Percentiles rank a stretch among this genome's conserved stretches.
Conservation (phyloP, 176 grass and related monocot genomes). For the Themeda triandra region DNA sequence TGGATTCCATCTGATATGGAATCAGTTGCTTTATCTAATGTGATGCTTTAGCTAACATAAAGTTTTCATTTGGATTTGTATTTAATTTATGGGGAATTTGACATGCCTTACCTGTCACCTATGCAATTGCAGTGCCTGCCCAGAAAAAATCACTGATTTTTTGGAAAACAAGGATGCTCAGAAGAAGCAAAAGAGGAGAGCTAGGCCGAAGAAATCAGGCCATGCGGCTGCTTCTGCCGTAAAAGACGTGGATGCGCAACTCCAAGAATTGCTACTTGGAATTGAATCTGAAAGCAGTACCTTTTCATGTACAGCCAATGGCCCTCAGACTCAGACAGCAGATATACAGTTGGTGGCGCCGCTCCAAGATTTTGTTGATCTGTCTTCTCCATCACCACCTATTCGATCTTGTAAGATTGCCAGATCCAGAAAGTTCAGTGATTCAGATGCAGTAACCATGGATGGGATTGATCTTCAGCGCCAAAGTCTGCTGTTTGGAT, state of each 20-base stretch:
- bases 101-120: background rate
- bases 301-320: background rate
- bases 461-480: conserved; percentile 43
- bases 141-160: conserved; percentile 81
- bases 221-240: background rate
- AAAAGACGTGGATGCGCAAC: background rate
- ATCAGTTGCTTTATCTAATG: background rate
- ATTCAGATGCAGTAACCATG: background rate
- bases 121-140: conserved; percentile 72
- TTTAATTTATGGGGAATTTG: background rate
- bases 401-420: conserved; percentile 42
- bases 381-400: conserved; percentile 59
- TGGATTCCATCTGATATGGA: background rate
- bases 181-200: conserved; percentile 68
- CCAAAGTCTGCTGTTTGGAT: conserved; percentile 27
- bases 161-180: conserved; percentile 67
- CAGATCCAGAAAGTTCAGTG: conserved; percentile 27
- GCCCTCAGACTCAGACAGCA: background rate
- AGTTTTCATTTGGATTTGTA: background rate
- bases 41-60: background rate
- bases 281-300: background rate
- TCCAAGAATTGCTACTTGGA: background rate
- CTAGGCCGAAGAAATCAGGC: conserved; percentile 47
- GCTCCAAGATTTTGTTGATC: conserved; percentile 47
- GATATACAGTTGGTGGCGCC: background rate